These are phyloP conservation scores for Prunus dulcis DNA, from an alignment of 306 rosid genomes.

Conservation along the genomic window DNA sequence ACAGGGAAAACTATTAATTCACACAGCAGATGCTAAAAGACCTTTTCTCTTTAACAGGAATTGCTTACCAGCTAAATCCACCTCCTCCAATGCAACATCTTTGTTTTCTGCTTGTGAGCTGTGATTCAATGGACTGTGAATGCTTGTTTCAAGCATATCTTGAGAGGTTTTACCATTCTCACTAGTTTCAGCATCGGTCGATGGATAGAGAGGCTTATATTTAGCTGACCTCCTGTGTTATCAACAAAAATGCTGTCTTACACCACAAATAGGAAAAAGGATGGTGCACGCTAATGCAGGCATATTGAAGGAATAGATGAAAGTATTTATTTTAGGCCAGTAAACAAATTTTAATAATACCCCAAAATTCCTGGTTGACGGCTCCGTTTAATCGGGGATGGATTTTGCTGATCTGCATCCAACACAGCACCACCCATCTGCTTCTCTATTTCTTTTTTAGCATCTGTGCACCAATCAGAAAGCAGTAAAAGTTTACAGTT, in stretches of 20 bases:
- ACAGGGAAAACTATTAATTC: not conserved
- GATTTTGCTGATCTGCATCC: slow-evolving; percentile 39
- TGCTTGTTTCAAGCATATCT: slow-evolving; percentile 38
- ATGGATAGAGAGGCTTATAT: slow-evolving; percentile 60
- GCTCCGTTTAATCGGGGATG: slow-evolving; percentile 35
- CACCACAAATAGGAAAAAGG: slow-evolving; percentile 22
- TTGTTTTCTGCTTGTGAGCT: slow-evolving; percentile 27
- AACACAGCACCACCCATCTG: slow-evolving; percentile 40
- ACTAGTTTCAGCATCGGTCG: slow-evolving; percentile 21
- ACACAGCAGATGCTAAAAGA: not conserved
- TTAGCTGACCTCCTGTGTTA: slow-evolving; percentile 47
- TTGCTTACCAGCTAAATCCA: slow-evolving; percentile 45
- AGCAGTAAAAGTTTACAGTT: slow-evolving; percentile 8
- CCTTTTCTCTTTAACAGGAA: not conserved
- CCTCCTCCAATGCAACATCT: slow-evolving; percentile 24
- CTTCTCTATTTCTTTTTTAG: slow-evolving; percentile 69
- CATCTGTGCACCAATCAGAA: slow-evolving; percentile 51
- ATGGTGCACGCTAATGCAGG: not conserved
- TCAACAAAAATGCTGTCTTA: slow-evolving; percentile 18
- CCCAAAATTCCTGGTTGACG: slow-evolving; percentile 72
- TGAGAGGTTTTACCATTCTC: slow-evolving; percentile 42
- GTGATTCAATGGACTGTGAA: slow-evolving; percentile 30
- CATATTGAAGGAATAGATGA: slow-evolving; percentile 8
- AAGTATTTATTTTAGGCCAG: not conserved
- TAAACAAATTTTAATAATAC: slow-evolving; percentile 25